phyloP scores from a whole-genome alignment of 2,329 filamentous ascomycete species.

The Leptographium wingfieldii region DNA sequence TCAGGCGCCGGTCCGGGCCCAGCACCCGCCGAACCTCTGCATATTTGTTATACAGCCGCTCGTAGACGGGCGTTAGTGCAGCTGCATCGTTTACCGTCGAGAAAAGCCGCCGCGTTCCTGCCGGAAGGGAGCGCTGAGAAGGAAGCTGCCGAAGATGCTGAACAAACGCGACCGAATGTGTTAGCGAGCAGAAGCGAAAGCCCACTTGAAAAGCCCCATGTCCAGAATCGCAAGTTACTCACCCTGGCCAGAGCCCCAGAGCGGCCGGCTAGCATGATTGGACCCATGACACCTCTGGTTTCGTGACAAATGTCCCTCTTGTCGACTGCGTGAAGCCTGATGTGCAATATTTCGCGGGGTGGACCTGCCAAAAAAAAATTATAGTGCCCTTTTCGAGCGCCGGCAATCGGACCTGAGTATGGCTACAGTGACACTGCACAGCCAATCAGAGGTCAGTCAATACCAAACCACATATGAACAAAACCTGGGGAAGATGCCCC shows the following conservation, averaged over 20 bases:
- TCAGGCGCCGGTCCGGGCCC: conserved; percentile 49
- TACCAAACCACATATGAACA: conserved; percentile 1
- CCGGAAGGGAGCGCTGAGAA: conserved; percentile 17
- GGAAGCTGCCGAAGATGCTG: conserved; percentile 25
- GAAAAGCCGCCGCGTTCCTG: conserved; percentile 20
- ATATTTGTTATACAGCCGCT: conserved; percentile 67
- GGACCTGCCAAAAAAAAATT: conserved; percentile 4
- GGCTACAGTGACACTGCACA: not conserved
- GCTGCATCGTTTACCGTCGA: conserved; percentile 24
- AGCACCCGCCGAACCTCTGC: conserved; percentile 63
- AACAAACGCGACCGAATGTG: conserved; percentile 3
- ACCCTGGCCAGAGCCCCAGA: conserved; percentile 36
- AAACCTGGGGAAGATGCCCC: not conserved
- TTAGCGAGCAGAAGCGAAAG: not conserved
- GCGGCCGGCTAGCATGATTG: conserved; percentile 37
- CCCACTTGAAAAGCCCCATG: not conserved
- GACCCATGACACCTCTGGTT: conserved; percentile 26
- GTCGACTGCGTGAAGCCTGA: not conserved
- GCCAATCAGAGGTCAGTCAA: conserved; percentile 11
- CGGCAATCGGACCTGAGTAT: conserved; percentile 9
- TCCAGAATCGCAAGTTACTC: conserved; percentile 5
- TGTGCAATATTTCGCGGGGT: conserved; percentile 1
- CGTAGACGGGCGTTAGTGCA: conserved; percentile 57
- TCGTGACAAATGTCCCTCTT: no score
- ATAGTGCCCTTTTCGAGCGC: conserved; percentile 2